Evolutionary conservation across 1,284 basidiomycete species (phyloP).

Genomic region (Ganoderma leucocontextum): DNA sequence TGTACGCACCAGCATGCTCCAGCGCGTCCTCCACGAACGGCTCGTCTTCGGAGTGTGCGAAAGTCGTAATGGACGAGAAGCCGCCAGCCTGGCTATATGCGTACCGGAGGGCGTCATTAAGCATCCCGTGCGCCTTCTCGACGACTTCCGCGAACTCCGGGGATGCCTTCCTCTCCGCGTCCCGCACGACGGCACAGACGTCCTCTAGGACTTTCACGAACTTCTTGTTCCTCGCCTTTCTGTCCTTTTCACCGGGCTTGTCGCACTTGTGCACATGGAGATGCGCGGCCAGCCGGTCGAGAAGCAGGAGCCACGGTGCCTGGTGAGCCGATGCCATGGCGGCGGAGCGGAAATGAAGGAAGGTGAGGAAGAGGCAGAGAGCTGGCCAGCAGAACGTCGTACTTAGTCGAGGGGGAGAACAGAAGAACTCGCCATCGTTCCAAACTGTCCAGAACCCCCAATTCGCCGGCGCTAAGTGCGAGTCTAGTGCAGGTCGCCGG

Average conservation of each 20-base stretch:
- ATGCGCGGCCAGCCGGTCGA: slow-evolving; percentile 18
- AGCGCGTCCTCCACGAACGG: slow-evolving; percentile 36
- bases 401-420: slow-evolving; percentile 3
- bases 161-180: slow-evolving; percentile 26
- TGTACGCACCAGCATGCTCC: slow-evolving; percentile 18
- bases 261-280: slow-evolving; percentile 12
- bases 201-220: slow-evolving; percentile 30
- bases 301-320: slow-evolving; percentile 16
- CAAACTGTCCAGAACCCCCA: not conserved
- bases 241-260: slow-evolving; percentile 9
- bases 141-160: slow-evolving; percentile 40
- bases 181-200: slow-evolving; percentile 32
- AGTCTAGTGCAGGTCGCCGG: not conserved
- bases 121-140: slow-evolving; percentile 41
- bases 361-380: not conserved
- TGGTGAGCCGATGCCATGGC: slow-evolving; percentile 5
- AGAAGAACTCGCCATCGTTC: not conserved
- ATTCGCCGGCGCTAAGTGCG: not conserved
- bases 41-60: slow-evolving; percentile 42
- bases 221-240: slow-evolving; percentile 18
- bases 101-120: slow-evolving; percentile 32
- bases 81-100: slow-evolving; percentile 34
- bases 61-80: slow-evolving; percentile 42
- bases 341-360: slow-evolving; percentile 8
- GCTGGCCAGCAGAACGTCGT: slow-evolving; percentile 6